These are phyloP conservation scores for Fagopyrum esculentum DNA, from an alignment of 148 eudicot species.

Conservation along the genomic window DNA sequence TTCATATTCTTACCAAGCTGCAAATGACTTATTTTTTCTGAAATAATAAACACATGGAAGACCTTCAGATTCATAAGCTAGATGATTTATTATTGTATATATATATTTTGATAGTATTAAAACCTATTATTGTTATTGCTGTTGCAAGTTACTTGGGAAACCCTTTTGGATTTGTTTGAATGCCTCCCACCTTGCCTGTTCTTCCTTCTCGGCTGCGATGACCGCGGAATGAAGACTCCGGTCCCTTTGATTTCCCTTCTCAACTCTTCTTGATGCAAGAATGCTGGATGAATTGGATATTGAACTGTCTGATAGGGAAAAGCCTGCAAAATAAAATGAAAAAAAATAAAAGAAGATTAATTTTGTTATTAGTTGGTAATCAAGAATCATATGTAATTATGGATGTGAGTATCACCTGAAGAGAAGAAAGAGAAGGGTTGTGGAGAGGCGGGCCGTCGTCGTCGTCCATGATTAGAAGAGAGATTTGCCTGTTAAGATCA, in stretches of 20 bases:
- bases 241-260: slow-evolving; percentile 52
- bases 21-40: not conserved
- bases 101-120: not conserved
- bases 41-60: not conserved
- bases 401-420: not conserved
- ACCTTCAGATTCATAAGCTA: not conserved
- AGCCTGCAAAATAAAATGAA: not conserved
- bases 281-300: slow-evolving; percentile 16
- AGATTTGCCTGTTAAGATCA: slow-evolving; percentile 70
- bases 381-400: not conserved
- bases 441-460: slow-evolving; percentile 35
- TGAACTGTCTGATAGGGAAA: slow-evolving; percentile 18
- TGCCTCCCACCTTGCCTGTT: slow-evolving; percentile 28
- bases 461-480: slow-evolving; percentile 74
- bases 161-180: not conserved
- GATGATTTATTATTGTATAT: not conserved
- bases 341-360: not conserved
- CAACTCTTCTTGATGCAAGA: slow-evolving; percentile 7
- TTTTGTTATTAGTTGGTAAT: not conserved
- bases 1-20: not conserved
- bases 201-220: slow-evolving; percentile 44
- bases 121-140: not conserved
- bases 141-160: not conserved
- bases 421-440: slow-evolving; percentile 21
- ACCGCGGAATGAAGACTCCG: slow-evolving; percentile 78